Conservation (phyloP, 371 early-diverging fungal species). For the Apophysomyces sp. region DNA sequence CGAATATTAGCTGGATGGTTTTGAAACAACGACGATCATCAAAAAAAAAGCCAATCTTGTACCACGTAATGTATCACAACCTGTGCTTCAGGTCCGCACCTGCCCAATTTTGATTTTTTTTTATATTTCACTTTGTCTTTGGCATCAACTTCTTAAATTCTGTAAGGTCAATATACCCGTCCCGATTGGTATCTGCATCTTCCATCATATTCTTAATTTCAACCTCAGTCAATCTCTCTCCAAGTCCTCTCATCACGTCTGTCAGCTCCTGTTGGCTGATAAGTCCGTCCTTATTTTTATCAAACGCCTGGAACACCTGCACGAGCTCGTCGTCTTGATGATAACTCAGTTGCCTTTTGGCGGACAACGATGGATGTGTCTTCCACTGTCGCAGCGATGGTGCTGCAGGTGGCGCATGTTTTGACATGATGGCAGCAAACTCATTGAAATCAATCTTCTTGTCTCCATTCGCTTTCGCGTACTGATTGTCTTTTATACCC, state of each 20-base stretch:
- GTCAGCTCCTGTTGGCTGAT: conserved; percentile 66
- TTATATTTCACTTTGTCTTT: conserved; percentile 1
- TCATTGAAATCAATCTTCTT: conserved; percentile 61
- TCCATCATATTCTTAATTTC: conserved; percentile 80
- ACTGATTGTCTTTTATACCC: conserved; percentile 55
- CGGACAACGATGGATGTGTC: conserved; percentile 8
- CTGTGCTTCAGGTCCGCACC: background rate
- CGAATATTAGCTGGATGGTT: background rate
- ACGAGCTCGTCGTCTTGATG: conserved; percentile 60
- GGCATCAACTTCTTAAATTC: conserved; percentile 55
- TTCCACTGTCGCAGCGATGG: conserved; percentile 14
- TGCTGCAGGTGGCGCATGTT: conserved; percentile 41
- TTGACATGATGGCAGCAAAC: conserved; percentile 64
- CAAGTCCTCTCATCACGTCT: conserved; percentile 65
- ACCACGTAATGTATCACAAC: background rate
- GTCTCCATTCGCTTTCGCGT: conserved; percentile 37
- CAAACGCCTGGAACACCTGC: conserved; percentile 69
- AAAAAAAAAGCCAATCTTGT: background rate
- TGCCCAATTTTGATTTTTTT: background rate
- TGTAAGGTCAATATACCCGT: conserved; percentile 55
- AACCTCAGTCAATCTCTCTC: conserved; percentile 65
- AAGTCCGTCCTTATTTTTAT: conserved; percentile 65
- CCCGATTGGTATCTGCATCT: conserved; percentile 71
- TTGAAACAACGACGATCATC: background rate
- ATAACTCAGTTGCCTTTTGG: conserved; percentile 10